Base-by-base conservation (phyloP, 1,284 basidiomycete species). In the Mycosarcoma maydis region DNA sequence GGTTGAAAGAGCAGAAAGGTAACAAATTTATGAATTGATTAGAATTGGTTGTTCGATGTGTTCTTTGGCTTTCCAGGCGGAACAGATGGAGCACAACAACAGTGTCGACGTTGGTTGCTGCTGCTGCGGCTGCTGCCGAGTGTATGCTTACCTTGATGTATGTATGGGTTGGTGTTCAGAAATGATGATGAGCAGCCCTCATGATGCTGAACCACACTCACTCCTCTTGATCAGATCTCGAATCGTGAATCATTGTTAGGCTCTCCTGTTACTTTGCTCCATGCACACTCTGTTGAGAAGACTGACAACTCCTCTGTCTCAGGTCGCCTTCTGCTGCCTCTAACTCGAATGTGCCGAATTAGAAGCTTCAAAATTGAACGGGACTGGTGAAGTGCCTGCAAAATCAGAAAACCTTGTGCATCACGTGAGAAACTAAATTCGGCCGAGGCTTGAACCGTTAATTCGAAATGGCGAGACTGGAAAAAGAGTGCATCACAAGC, bases 121-220 rank as follows among this genome's bases (percentile, higher is more conserved):
- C n/a, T 36, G 42, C 37, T 29, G 43, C 37, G 26, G 47, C 37
- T 27, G 41, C 9, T 46, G 51, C 53, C 16, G 54, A 17, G 34
- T 55, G 27, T 44, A 58, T 65, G 68, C 56, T 60, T 60, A 61
- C 54, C 61, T 66, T 61, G 62, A 67, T 39, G 58, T 55, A 60
- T 67, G 58, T 58, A 40, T 72, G 57, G n/a, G 62, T 33, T 62
- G 62, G 58, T 58, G 62, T 57, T 53, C 46, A 32, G 34, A 55
- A 42, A 61, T 36, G 61, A 70, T 22, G 60, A 46, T 45, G 51
- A 53, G 37, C 49, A 40, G 36, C 33, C n/a, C 52, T 20, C 14
- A 27, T 52, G 49, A 49, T 60, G 42, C 45, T 40, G 45, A 53
- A 51, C 37, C 29, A 47, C 53, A 30, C 46, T 39, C 52, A 13